phyloP scores from a whole-genome alignment of 2,329 filamentous ascomycete genomes.

The Rosellinia necatrix region DNA sequence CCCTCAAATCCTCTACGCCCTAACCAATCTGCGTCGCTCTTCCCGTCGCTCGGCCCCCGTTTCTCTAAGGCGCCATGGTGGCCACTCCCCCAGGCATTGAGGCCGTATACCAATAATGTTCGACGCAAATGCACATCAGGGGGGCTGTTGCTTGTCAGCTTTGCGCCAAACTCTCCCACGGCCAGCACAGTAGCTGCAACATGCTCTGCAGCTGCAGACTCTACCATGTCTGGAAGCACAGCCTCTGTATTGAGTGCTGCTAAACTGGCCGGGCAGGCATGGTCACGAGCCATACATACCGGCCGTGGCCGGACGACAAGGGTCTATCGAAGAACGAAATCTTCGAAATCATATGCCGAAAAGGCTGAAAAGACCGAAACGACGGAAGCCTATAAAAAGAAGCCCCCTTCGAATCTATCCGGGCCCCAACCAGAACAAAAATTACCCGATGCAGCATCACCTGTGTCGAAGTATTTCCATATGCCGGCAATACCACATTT shows the following conservation, averaged over 20 bases:
- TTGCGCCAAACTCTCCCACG: slow-evolving; percentile 46
- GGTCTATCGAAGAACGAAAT: slow-evolving; percentile 38
- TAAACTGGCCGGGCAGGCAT: slow-evolving; percentile 45
- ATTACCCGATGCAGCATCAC: slow-evolving; percentile 36
- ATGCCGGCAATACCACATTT: slow-evolving; percentile 63
- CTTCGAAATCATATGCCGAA: slow-evolving; percentile 39
- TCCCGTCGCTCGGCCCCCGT: slow-evolving; percentile 27
- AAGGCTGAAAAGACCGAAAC: slow-evolving; percentile 23
- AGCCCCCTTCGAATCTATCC: slow-evolving; percentile 19
- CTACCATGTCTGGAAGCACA: slow-evolving; percentile 36
- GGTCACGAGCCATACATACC: slow-evolving; percentile 42
- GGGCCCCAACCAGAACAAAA: slow-evolving; percentile 30
- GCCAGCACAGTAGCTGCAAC: slow-evolving; percentile 46
- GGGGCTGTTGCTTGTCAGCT: slow-evolving; percentile 56
- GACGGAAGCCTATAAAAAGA: slow-evolving; percentile 28
- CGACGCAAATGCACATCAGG: slow-evolving; percentile 59
- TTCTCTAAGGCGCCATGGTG: slow-evolving; percentile 37
- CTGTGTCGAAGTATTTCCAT: slow-evolving; percentile 64
- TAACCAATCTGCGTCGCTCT: slow-evolving; percentile 31
- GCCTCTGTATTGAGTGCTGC: slow-evolving; percentile 41
- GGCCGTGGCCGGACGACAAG: slow-evolving; percentile 32
- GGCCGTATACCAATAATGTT: slow-evolving; percentile 46
- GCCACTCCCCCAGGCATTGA: slow-evolving; percentile 35
- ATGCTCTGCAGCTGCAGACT: slow-evolving; percentile 47
- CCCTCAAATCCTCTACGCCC: slow-evolving; percentile 27